Evolutionary conservation across 805 yeast species (phyloP).

Genomic region (Cyberlindnera galapagoensis): DNA sequence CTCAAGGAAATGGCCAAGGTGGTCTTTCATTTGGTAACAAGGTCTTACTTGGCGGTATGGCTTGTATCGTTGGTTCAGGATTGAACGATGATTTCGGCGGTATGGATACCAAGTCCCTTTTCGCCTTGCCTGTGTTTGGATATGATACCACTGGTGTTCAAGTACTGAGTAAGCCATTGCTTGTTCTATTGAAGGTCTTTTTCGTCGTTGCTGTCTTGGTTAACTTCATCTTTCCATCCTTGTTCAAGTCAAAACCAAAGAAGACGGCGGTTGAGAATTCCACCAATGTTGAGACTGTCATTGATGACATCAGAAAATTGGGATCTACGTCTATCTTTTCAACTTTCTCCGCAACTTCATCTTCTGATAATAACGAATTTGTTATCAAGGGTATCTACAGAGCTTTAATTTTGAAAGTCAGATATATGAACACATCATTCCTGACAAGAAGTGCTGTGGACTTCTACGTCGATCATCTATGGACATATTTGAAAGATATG

Average conservation of each 20-base stretch:
- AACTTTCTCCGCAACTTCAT: conserved; percentile 10
- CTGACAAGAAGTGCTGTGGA: conserved; percentile 15
- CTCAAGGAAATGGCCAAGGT: no score
- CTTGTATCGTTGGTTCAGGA: conserved; percentile 57
- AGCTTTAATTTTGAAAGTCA: conserved; percentile 19
- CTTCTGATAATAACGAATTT: conserved; percentile 16
- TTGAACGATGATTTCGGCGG: conserved; percentile 45
- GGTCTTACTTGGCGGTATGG: conserved; percentile 56
- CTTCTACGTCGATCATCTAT: conserved; percentile 21
- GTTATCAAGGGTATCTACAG: conserved; percentile 22
- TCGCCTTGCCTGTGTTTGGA: conserved; percentile 39
- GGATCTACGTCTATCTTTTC: conserved; percentile 13
- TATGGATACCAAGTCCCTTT: conserved; percentile 36
- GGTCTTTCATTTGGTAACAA: conserved; percentile 33
- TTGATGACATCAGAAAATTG: conserved; percentile 21
- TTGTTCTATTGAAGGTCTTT: conserved; percentile 22
- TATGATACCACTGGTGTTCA: conserved; percentile 25
- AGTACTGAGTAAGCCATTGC: conserved; percentile 22
- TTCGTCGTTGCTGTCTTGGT: conserved; percentile 24
- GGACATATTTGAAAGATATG: conserved; percentile 22
- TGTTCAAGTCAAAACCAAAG: conserved; percentile 9
- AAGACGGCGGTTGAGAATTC: conserved; percentile 2
- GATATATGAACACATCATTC: conserved; percentile 14
- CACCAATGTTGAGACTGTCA: not conserved
- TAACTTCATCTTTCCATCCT: conserved; percentile 21